Percentiles rank a stretch among this genome's conserved stretches.
phyloP scores from a whole-genome alignment of 208 protist species.

The Leishmania amazonensis region DNA sequence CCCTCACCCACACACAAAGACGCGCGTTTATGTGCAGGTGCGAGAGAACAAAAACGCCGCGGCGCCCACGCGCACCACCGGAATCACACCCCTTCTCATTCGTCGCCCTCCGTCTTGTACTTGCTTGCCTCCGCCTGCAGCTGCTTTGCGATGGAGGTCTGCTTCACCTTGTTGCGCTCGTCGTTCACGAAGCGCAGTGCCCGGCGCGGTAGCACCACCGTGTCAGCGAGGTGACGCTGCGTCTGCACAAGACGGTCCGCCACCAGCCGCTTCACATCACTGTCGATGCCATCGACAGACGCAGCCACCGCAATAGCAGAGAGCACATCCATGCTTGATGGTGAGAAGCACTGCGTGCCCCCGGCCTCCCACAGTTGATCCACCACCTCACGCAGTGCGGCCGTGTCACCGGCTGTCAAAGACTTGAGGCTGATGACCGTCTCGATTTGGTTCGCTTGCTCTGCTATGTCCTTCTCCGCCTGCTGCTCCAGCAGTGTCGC shows the following conservation, averaged over 20 bases:
- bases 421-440: constrained; percentile 78
- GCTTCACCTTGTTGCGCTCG: constrained; percentile 56
- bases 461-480: constrained; percentile 39
- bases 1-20: background rate
- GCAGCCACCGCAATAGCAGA: constrained; percentile 70
- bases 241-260: constrained; percentile 66
- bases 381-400: constrained; percentile 32
- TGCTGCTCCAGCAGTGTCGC: constrained; percentile 39
- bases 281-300: constrained; percentile 33
- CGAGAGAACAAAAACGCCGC: background rate
- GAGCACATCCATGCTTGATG: constrained; percentile 79
- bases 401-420: constrained; percentile 49
- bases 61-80: background rate
- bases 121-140: constrained; percentile 23
- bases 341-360: constrained; percentile 38
- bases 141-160: constrained; percentile 45
- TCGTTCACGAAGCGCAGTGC: constrained; percentile 76
- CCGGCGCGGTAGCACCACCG: constrained; percentile 59
- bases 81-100: background rate
- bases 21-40: background rate
- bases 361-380: constrained; percentile 66
- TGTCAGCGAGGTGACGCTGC: constrained; percentile 34
- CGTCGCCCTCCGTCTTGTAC: constrained; percentile 6
- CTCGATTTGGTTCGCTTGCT: constrained; percentile 71
- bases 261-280: constrained; percentile 36